Evolutionary conservation across 768 basidiomycete genomes (phyloP), one percentile per base, ranked within the genome.

Genomic region (Pulveroboletus frians): DNA sequence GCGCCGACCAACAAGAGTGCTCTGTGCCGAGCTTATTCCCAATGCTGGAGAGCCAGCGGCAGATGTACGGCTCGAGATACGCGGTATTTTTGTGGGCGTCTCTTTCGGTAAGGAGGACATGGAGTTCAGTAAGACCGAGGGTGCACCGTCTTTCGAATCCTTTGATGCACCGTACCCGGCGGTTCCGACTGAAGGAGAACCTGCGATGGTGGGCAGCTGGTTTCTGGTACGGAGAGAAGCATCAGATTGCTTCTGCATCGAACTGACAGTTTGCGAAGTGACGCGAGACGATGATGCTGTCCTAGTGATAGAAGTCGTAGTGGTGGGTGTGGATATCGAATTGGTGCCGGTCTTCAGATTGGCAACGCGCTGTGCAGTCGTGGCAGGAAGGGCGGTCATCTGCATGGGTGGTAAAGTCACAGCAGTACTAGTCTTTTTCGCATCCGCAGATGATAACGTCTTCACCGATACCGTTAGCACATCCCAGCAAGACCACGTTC

Each of bases 21-120:
- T 65, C 44, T 65, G 64, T 15, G 80, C 74, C n/a, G 74, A 72
- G 57, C 83, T 83, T 47, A 80, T 65, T 38, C 85, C 77, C 49
- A 83, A 65, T 37, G 85, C 77, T 13, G 90, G 90, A 7, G 89
- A 89, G 40, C 80, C 77, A 45, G 77, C 78, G 9, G 85, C 81
- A 5, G 90, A 88, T 3, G 85, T 83, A 30, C 85, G 79, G 61
- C 88, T 88, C n/a, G 89, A 86, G 35, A 94, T 92, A 21, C 91
- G 87, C 40, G 91, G 91, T 59, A 93, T 94, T 72, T 92, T 93
- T 17, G 91, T 94, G 3, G 91, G 91, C 0, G 92, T 92, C 62
- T 91, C 90, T 68, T 92, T 92, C 5, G 78, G 65, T 48, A 83
- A 67, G 9, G 73, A 70, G 26, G 76, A 72, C 3, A 73, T 59